A percentile compares a stretch with the other conserved stretches of the same genome.
phyloP scores from a whole-genome alignment of 164 flowering plant species.

The Dillenia turbinata region DNA sequence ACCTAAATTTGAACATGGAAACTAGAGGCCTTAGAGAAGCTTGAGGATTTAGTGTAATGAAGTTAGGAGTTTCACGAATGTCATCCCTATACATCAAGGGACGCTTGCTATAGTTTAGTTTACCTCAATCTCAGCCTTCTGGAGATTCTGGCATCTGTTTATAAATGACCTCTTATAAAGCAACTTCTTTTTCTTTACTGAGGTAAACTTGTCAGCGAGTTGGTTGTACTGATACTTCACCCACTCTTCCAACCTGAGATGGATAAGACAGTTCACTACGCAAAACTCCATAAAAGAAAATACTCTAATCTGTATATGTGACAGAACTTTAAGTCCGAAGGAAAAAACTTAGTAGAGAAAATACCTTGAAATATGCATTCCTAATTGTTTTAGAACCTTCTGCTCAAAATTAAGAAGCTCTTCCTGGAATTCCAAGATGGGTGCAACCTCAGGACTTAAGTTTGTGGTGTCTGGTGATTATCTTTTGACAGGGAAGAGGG shows the following conservation, averaged over 20 bases:
- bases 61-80: not conserved
- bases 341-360: not conserved
- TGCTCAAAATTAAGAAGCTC: constrained; percentile 25
- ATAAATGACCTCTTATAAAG: constrained; percentile 56
- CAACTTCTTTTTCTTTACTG: constrained; percentile 26
- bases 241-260: constrained; percentile 44
- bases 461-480: constrained; percentile 7
- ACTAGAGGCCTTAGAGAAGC: not conserved
- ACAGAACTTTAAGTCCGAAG: not conserved
- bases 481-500: constrained; percentile 7
- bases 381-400: constrained; percentile 18
- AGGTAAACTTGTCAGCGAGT: constrained; percentile 21
- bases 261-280: not conserved
- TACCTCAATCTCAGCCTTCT: constrained; percentile 80
- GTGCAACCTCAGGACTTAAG: constrained; percentile 5
- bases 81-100: not conserved
- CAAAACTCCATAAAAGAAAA: not conserved
- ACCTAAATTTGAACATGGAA: constrained; percentile 34
- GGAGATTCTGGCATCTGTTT: constrained; percentile 56
- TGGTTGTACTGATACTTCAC: constrained; percentile 22
- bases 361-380: constrained; percentile 37
- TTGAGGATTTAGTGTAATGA: not conserved
- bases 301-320: not conserved
- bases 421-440: constrained; percentile 20
- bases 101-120: not conserved